Evolutionary conservation across 2,329 filamentous ascomycete genomes (phyloP).

Genomic region (Knoxdaviesia capensis): DNA sequence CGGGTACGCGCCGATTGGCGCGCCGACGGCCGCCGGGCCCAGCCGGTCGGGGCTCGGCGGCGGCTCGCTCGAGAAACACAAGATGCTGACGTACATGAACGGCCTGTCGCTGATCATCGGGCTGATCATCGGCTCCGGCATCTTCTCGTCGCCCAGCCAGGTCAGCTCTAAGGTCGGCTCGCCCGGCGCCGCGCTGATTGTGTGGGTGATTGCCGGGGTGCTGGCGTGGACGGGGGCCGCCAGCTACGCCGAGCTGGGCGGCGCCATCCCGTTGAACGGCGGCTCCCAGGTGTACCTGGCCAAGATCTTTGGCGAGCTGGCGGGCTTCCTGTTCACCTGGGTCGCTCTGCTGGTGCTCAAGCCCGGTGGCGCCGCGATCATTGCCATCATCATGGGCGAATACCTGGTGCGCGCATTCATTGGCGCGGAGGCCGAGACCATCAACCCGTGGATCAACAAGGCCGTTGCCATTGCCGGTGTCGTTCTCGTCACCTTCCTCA

Average conservation of each 20-base stretch:
- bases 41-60: conserved; percentile 33
- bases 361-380: conserved; percentile 81
- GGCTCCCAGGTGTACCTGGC: conserved; percentile 84
- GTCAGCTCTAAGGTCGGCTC: conserved; percentile 85
- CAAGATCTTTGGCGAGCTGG: conserved; percentile 89
- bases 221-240: conserved; percentile 91
- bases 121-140: conserved; percentile 86
- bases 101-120: conserved; percentile 81
- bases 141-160: conserved; percentile 86
- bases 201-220: conserved; percentile 81
- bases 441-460: conserved; percentile 82
- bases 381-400: conserved; percentile 94
- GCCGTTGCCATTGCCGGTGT: conserved; percentile 62
- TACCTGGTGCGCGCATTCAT: conserved; percentile 80
- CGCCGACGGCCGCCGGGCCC: conserved; percentile 37
- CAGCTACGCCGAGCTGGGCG: conserved; percentile 87
- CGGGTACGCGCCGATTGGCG: conserved; percentile 72
- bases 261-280: conserved; percentile 87
- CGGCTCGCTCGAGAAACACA: conserved; percentile 80
- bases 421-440: conserved; percentile 63
- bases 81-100: conserved; percentile 87
- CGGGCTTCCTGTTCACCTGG: conserved; percentile 92
- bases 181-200: conserved; percentile 71
- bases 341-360: conserved; percentile 86
- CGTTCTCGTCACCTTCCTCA: conserved; percentile 58